phyloP scores from a whole-genome alignment of 2,329 filamentous ascomycete species.

The Juglanconis oblonga region DNA sequence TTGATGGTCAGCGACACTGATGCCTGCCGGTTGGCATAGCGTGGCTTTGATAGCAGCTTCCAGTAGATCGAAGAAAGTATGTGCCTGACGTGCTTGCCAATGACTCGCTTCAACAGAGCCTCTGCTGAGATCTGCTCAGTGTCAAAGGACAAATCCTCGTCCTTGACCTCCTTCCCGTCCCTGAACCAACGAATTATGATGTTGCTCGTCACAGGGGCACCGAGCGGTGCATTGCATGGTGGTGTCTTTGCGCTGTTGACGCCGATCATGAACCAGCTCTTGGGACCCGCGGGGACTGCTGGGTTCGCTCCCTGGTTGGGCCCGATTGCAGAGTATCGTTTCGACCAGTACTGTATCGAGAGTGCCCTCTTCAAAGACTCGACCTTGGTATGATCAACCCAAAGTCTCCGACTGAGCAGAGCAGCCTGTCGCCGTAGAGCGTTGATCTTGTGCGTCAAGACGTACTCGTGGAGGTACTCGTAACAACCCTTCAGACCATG shows the following conservation, averaged over 20 bases:
- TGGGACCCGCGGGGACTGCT: slow-evolving; percentile 32
- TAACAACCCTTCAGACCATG: slow-evolving; percentile 80
- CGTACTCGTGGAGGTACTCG: slow-evolving; percentile 80
- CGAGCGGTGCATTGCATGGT: slow-evolving; percentile 31
- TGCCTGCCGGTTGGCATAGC: slow-evolving; percentile 61
- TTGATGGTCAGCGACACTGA: slow-evolving; percentile 57
- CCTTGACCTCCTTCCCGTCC: slow-evolving; percentile 71
- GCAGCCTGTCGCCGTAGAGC: slow-evolving; percentile 75
- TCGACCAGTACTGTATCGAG: slow-evolving; percentile 87
- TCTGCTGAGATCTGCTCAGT: slow-evolving; percentile 69
- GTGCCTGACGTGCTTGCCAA: slow-evolving; percentile 71
- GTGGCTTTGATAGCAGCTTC: slow-evolving; percentile 55
- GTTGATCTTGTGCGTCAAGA: slow-evolving; percentile 86
- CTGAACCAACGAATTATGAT: slow-evolving; percentile 78
- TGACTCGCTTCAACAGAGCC: slow-evolving; percentile 66
- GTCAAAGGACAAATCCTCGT: slow-evolving; percentile 66
- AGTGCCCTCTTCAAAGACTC: slow-evolving; percentile 79
- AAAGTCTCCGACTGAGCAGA: slow-evolving; percentile 66
- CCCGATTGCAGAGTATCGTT: slow-evolving; percentile 51
- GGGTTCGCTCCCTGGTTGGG: slow-evolving; percentile 27
- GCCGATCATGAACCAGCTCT: slow-evolving; percentile 90
- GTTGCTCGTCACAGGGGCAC: slow-evolving; percentile 47
- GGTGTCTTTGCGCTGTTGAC: slow-evolving; percentile 63
- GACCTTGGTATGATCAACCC: slow-evolving; percentile 75
- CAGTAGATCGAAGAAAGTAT: slow-evolving; percentile 66